A percentile compares a stretch with the other conserved stretches of the same genome.
Evolutionary conservation across 179 eudicot species (phyloP).

Genomic region (Corrigiola litoralis): DNA sequence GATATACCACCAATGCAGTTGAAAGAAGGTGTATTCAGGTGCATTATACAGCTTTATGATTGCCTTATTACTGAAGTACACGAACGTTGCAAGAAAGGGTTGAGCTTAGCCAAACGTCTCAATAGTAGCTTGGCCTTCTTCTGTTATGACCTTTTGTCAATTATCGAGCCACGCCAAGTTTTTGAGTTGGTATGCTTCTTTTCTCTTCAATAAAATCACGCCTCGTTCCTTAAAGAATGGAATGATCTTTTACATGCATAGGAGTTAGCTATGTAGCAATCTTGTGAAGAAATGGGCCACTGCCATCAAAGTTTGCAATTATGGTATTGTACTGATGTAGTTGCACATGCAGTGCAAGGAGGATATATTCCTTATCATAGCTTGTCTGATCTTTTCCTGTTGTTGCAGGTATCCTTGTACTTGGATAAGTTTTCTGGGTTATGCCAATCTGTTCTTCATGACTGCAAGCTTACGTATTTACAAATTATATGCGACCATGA

Average conservation of each 20-base stretch:
- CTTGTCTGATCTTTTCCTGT: neutral
- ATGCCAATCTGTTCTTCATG: slow-evolving; percentile 90
- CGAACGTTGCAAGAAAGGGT: slow-evolving; percentile 97
- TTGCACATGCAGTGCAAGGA: neutral
- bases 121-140: slow-evolving; percentile 97
- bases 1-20: slow-evolving; percentile 98
- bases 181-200: slow-evolving; percentile 79
- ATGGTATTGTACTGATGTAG: neutral
- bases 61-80: slow-evolving; percentile 99
- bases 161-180: slow-evolving; percentile 97
- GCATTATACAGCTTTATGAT: slow-evolving; percentile 89
- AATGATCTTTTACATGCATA: too few relatives aligned
- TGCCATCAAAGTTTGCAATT: neutral
- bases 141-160: slow-evolving; percentile 91
- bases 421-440: slow-evolving; percentile 94
- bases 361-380: neutral
- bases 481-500: slow-evolving; percentile 98
- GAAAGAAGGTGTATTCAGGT: slow-evolving; percentile 97
- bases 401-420: slow-evolving; percentile 83
- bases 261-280: too few relatives aligned
- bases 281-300: too few relatives aligned
- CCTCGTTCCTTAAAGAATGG: too few relatives aligned
- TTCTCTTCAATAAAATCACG: too few relatives aligned
- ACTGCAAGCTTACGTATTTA: slow-evolving; percentile 96
- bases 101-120: slow-evolving; percentile 87